Conservation (phyloP, 2,329 filamentous ascomycete genomes). For the Penicillium griseofulvum region DNA sequence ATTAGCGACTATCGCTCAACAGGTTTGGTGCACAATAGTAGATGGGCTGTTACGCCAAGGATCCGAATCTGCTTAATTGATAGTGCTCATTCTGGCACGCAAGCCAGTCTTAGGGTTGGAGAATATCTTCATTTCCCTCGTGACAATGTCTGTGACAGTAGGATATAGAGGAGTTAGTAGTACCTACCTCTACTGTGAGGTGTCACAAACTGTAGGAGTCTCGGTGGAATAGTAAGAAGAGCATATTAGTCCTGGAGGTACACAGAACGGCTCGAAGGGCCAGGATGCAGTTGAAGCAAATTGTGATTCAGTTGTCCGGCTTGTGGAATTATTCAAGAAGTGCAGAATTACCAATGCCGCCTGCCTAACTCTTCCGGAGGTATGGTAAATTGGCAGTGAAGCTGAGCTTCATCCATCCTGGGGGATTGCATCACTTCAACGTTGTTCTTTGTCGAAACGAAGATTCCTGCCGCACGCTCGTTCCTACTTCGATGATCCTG, state of each 20-base stretch:
- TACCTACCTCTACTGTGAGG: not conserved
- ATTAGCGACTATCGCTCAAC: not conserved
- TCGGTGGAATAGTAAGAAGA: not conserved
- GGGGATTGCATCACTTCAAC: constrained; percentile 3
- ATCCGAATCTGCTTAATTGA: constrained; percentile 23
- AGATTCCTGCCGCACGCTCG: constrained; percentile 18
- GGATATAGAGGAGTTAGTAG: not conserved
- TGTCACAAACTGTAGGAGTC: not conserved
- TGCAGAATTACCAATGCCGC: too few relatives aligned
- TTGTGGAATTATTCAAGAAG: too few relatives aligned
- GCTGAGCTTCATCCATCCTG: constrained; percentile 12
- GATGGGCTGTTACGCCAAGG: not conserved
- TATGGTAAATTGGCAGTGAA: too few relatives aligned
- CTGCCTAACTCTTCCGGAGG: too few relatives aligned
- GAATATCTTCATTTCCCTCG: constrained; percentile 13
- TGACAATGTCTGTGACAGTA: not conserved
- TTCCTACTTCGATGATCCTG: constrained; percentile 13
- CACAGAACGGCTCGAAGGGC: too few relatives aligned
- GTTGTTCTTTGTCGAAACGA: constrained; percentile 8
- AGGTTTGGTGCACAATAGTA: not conserved
- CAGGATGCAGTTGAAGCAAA: too few relatives aligned
- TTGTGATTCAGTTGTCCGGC: too few relatives aligned
- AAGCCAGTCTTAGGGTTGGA: constrained; percentile 15
- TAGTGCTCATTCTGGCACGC: constrained; percentile 8
- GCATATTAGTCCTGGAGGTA: not conserved